phyloP scores from a whole-genome alignment of 768 basidiomycete genomes.

The Polyporus arcularius region DNA sequence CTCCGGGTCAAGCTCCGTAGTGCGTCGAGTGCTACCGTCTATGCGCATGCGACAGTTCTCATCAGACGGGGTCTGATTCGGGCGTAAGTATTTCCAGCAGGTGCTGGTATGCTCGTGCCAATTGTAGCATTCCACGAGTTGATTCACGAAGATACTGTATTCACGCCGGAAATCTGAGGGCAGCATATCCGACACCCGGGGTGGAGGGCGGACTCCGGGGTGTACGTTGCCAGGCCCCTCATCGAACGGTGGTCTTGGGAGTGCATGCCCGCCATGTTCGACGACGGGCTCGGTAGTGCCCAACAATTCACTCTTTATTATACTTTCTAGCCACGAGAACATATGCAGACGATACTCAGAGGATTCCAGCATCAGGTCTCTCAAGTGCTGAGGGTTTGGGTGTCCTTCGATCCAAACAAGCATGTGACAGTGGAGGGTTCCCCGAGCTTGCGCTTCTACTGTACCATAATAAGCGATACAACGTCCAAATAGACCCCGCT shows the following conservation, averaged over 20 bases:
- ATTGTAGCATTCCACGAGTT: neutral
- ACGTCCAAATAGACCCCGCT: conserved; percentile 28
- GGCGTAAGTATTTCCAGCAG: conserved; percentile 21
- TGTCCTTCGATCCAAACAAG: conserved; percentile 36
- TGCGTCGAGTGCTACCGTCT: conserved; percentile 4
- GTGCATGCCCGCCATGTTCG: neutral
- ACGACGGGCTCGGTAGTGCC: neutral
- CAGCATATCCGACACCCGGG: neutral
- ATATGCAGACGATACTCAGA: neutral
- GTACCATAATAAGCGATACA: conserved; percentile 40
- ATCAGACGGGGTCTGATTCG: neutral
- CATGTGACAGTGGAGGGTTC: conserved; percentile 41
- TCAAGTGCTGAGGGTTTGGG: conserved; percentile 8
- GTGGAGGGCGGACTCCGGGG: neutral
- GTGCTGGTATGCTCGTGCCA: conserved; percentile 10
- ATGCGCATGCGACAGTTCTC: conserved; percentile 10
- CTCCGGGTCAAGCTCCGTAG: conserved; percentile 8
- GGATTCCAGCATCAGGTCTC: conserved; percentile 1
- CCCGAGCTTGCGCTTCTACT: conserved; percentile 40
- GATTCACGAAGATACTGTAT: neutral
- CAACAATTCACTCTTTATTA: neutral
- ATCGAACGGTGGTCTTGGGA: neutral
- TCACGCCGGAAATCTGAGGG: neutral
- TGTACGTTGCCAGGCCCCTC: neutral
- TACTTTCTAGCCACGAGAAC: neutral